Conservation (phyloP, 164 flowering plant genomes). For the Chloranthus sessilifolius region DNA sequence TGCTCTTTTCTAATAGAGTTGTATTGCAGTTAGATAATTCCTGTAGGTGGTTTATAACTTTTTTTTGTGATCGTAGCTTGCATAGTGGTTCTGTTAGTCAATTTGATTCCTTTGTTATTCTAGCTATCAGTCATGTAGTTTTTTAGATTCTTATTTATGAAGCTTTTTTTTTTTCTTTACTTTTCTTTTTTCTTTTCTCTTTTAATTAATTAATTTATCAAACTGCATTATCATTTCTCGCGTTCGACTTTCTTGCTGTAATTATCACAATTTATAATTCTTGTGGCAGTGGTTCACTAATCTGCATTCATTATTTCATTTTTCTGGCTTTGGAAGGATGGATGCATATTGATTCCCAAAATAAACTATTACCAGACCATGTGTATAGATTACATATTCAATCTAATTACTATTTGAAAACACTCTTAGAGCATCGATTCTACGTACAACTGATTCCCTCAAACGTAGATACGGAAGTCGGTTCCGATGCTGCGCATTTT, state of each 20-base stretch:
- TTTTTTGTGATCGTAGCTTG: not conserved
- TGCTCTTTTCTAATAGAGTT: not conserved
- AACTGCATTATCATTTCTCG: not conserved
- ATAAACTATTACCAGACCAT: too few relatives aligned
- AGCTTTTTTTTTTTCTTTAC: not conserved
- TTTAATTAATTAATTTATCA: too few relatives aligned
- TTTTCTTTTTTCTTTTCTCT: too few relatives aligned
- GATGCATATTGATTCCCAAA: too few relatives aligned
- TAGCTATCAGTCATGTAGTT: constrained; percentile 2
- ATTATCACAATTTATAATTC: not conserved
- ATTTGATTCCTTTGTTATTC: not conserved
- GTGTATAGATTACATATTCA: too few relatives aligned
- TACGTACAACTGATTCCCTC: too few relatives aligned
- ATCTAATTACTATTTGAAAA: too few relatives aligned
- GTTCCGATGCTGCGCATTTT: too few relatives aligned
- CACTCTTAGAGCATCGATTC: too few relatives aligned
- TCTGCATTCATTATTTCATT: not conserved
- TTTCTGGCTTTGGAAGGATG: not conserved
- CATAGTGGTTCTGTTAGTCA: not conserved
- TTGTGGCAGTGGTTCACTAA: not conserved
- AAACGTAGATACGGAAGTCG: too few relatives aligned
- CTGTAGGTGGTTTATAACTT: not conserved
- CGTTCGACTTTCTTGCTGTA: not conserved
- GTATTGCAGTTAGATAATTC: not conserved
- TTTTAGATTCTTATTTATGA: constrained; percentile 3